phyloP scores from a whole-genome alignment of 306 rosid species.

The Vigna mungo region DNA sequence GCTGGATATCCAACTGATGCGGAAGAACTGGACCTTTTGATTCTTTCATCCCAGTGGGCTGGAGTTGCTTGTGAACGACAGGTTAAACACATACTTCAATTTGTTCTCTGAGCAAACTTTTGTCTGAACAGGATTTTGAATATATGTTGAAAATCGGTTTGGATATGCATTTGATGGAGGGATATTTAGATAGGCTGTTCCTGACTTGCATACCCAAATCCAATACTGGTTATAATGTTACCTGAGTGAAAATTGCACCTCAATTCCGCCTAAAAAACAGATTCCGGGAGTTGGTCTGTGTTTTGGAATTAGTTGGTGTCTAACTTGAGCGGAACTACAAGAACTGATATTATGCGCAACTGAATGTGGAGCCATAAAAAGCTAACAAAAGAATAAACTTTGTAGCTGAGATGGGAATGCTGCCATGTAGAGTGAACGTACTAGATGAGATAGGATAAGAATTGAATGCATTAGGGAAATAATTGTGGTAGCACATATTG shows the following conservation, averaged over 20 bases:
- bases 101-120: slow-evolving; percentile 17
- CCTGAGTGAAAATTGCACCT: slow-evolving; percentile 32
- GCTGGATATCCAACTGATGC: slow-evolving; percentile 61
- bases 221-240: slow-evolving; percentile 11
- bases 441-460: not conserved
- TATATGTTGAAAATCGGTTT: not conserved
- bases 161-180: slow-evolving; percentile 13
- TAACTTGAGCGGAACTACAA: not conserved
- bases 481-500: not conserved
- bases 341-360: not conserved
- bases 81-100: slow-evolving; percentile 57
- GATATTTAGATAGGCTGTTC: slow-evolving; percentile 5
- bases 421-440: not conserved
- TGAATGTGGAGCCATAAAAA: not conserved
- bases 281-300: slow-evolving; percentile 13
- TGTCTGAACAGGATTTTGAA: slow-evolving; percentile 3
- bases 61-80: slow-evolving; percentile 78
- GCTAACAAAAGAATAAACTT: not conserved
- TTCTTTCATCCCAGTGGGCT: slow-evolving; percentile 93
- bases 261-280: slow-evolving; percentile 28
- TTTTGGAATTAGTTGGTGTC: slow-evolving; percentile 19
- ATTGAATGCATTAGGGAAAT: not conserved
- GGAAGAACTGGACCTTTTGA: slow-evolving; percentile 74
- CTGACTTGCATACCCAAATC: not conserved
- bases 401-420: not conserved